Evolutionary conservation across 306 rosid species (phyloP).

Genomic region (Dryas alaskensis): DNA sequence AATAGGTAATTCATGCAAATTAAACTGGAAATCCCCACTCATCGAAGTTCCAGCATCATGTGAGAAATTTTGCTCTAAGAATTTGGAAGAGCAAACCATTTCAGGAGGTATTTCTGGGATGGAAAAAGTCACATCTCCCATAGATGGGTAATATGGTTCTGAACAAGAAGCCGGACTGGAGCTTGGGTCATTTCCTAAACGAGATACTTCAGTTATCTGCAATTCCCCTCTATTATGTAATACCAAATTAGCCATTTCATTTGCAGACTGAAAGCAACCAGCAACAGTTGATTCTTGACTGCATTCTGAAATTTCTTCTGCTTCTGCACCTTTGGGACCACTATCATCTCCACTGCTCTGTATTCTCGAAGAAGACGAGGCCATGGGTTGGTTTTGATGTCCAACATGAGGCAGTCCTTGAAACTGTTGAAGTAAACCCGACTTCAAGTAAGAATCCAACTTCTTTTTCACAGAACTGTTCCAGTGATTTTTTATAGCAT

Average conservation of each 20-base stretch:
- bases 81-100: constrained; percentile 48
- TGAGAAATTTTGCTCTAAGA: constrained; percentile 53
- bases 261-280: constrained; percentile 35
- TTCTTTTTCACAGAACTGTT: constrained; percentile 98
- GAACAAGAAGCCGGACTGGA: constrained; percentile 63
- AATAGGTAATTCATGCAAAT: constrained; percentile 47
- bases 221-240: constrained; percentile 49
- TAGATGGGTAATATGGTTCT: constrained; percentile 61
- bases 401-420: constrained; percentile 58
- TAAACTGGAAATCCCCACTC: constrained; percentile 43
- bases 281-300: constrained; percentile 78
- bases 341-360: constrained; percentile 70
- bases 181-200: constrained; percentile 47
- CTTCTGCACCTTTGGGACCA: constrained; percentile 55
- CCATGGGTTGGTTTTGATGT: constrained; percentile 48
- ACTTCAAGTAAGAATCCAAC: constrained; percentile 92
- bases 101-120: constrained; percentile 55
- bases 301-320: constrained; percentile 80
- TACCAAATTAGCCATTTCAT: constrained; percentile 47
- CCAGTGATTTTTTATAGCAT: constrained; percentile 98
- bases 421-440: constrained; percentile 74
- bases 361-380: constrained; percentile 61
- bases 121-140: constrained; percentile 58
- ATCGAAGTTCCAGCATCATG: constrained; percentile 47
- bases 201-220: constrained; percentile 45